phyloP scores from a whole-genome alignment of 441 rosid species.

The California macrophylla region DNA sequence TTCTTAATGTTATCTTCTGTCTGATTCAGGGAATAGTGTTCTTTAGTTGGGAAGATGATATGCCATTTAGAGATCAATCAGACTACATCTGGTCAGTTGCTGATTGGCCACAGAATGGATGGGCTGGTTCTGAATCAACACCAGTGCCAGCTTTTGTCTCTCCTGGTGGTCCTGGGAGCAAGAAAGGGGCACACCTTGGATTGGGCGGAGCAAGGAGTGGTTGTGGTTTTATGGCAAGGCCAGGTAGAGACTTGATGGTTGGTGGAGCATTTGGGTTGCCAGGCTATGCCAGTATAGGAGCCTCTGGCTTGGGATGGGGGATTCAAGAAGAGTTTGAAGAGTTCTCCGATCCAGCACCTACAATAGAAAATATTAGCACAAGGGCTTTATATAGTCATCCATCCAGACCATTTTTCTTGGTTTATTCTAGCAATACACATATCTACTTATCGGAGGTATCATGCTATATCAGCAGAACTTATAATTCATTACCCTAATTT shows the following conservation, averaged over 20 bases:
- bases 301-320: conserved; percentile 78
- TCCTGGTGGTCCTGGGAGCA: conserved; percentile 69
- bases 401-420: conserved; percentile 80
- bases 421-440: conserved; percentile 87
- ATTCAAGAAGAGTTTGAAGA: conserved; percentile 68
- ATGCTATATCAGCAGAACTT: conserved; percentile 16
- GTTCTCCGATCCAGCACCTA: conserved; percentile 64
- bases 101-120: conserved; percentile 86
- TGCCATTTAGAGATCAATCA: conserved; percentile 33
- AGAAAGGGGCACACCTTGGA: conserved; percentile 70
- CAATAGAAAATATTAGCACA: conserved; percentile 54
- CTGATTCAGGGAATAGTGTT: conserved; percentile 66
- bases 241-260: conserved; percentile 39
- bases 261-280: conserved; percentile 58
- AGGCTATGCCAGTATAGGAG: conserved; percentile 56
- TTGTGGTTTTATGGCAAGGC: conserved; percentile 40
- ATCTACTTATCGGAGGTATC: conserved; percentile 94
- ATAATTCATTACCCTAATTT: background rate
- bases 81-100: conserved; percentile 65
- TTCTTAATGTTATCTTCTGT: background rate
- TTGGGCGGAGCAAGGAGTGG: conserved; percentile 71
- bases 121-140: conserved; percentile 79
- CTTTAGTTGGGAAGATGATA: conserved; percentile 50
- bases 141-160: conserved; percentile 69
- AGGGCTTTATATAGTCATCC: conserved; percentile 89